Percentiles rank a stretch among this genome's conserved stretches.
These are phyloP conservation scores for Saccharomycopsis hybrid DNA, from an alignment of 1,139 yeast genomes.

Conservation along the genomic window DNA sequence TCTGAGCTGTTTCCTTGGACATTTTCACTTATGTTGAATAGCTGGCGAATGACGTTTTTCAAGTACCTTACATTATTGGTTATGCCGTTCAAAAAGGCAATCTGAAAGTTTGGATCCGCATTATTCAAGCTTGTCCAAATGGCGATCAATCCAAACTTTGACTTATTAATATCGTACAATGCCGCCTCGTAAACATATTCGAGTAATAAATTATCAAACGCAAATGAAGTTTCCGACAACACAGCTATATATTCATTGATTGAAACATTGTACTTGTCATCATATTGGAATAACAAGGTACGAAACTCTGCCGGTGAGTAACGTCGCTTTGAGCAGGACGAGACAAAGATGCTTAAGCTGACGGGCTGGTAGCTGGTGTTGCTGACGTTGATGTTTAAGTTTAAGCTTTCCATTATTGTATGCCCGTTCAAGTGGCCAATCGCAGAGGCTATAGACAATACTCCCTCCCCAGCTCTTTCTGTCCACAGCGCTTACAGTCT, in stretches of 20 bases:
- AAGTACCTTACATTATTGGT: neutral
- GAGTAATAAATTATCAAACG: neutral
- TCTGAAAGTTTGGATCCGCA: conserved; percentile 5
- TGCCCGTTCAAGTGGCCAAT: too few relatives aligned
- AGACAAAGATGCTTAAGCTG: conserved; percentile 1
- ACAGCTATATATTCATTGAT: conserved; percentile 4
- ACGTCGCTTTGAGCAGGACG: conserved; percentile 9
- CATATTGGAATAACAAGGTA: conserved; percentile 4
- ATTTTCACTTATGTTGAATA: neutral
- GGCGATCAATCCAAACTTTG: conserved; percentile 6
- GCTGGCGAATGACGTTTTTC: neutral
- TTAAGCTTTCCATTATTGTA: conserved; percentile 3
- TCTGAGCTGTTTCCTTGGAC: neutral
- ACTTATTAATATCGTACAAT: neutral
- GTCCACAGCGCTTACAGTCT: too few relatives aligned
- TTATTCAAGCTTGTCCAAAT: neutral
- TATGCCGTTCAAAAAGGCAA: conserved; percentile 1
- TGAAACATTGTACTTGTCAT: conserved; percentile 3
- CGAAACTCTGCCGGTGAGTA: conserved; percentile 4
- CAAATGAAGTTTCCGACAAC: neutral
- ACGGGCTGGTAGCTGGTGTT: conserved; percentile 2
- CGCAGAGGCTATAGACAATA: too few relatives aligned
- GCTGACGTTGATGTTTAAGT: conserved; percentile 1
- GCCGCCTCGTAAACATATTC: conserved; percentile 3
- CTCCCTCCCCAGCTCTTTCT: too few relatives aligned